Percentiles rank a stretch among this genome's conserved stretches.
These are phyloP conservation scores for Hemileccinum rubropunctum DNA, from an alignment of 768 basidiomycete species.

Conservation along the genomic window DNA sequence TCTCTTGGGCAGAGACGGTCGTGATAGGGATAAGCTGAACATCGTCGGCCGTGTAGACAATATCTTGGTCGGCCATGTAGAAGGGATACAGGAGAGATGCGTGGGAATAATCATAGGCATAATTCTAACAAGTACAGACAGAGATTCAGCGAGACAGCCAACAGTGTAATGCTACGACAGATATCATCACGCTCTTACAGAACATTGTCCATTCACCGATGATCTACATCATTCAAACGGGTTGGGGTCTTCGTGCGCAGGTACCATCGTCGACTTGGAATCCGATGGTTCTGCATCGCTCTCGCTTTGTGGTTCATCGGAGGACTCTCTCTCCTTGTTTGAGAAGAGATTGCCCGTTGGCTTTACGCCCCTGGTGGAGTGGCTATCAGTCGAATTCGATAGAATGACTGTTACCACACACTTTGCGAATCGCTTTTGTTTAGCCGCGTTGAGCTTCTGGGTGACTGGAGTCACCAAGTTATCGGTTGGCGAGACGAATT, in stretches of 20 bases:
- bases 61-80: slow-evolving; percentile 23
- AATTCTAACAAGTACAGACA: slow-evolving; percentile 25
- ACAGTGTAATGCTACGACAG: slow-evolving; percentile 24
- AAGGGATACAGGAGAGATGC: slow-evolving; percentile 4
- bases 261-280: slow-evolving; percentile 23
- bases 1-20: slow-evolving; percentile 25
- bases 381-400: slow-evolving; percentile 4
- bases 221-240: slow-evolving; percentile 49
- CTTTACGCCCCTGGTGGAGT: slow-evolving; percentile 49
- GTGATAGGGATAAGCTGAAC: not conserved
- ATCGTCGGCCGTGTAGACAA: slow-evolving; percentile 3
- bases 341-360: slow-evolving; percentile 60
- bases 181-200: slow-evolving; percentile 29
- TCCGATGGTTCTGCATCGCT: slow-evolving; percentile 40
- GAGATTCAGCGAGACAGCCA: slow-evolving; percentile 31
- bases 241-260: slow-evolving; percentile 61
- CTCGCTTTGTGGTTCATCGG: slow-evolving; percentile 32
- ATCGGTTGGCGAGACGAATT: slow-evolving; percentile 91
- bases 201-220: slow-evolving; percentile 7
- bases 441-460: slow-evolving; percentile 86
- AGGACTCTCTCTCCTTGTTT: slow-evolving; percentile 33
- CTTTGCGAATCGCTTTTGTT: slow-evolving; percentile 94
- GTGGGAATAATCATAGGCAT: slow-evolving; percentile 30
- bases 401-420: slow-evolving; percentile 37
- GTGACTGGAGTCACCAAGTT: slow-evolving; percentile 92